A percentile compares a stretch with the other conserved stretches of the same genome.
These are phyloP conservation scores for Davidsoniella neocaledoniae DNA, from an alignment of 2,329 filamentous ascomycete genomes.

Conservation along the genomic window DNA sequence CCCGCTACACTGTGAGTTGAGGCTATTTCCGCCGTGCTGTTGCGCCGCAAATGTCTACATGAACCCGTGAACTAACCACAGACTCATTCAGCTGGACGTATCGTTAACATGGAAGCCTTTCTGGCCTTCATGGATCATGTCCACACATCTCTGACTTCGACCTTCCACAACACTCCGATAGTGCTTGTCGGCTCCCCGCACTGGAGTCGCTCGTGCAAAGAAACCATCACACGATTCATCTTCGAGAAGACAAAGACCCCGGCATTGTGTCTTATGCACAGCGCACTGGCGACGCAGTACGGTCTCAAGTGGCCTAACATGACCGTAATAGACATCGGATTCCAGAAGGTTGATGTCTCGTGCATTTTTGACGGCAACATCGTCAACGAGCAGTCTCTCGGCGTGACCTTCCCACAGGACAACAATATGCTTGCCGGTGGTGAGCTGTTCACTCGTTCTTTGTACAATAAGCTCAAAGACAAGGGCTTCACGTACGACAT, in stretches of 20 bases:
- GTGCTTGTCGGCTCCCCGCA: constrained; percentile 76
- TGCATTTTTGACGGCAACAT: constrained; percentile 72
- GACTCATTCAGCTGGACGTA: constrained; percentile 46
- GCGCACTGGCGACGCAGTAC: constrained; percentile 74
- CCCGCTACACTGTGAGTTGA: constrained; percentile 47
- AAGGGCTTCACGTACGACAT: constrained; percentile 47
- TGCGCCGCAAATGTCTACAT: no score
- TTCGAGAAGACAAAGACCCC: constrained; percentile 97
- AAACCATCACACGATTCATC: constrained; percentile 79
- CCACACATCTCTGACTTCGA: constrained; percentile 73
- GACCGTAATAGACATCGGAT: constrained; percentile 81
- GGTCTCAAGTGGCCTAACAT: constrained; percentile 59
- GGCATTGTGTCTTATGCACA: constrained; percentile 78
- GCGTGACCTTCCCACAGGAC: constrained; percentile 29
- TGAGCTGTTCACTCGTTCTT: constrained; percentile 63
- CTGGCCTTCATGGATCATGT: constrained; percentile 86
- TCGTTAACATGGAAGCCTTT: constrained; percentile 83
- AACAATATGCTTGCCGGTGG: constrained; percentile 51
- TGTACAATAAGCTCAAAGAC: constrained; percentile 47
- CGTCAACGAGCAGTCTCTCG: constrained; percentile 48
- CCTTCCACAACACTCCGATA: constrained; percentile 91
- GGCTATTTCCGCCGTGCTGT: neutral
- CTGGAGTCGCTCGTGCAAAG: constrained; percentile 78
- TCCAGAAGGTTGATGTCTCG: constrained; percentile 81
- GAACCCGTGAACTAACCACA: neutral